These are phyloP conservation scores for Botryotinia convoluta DNA, from an alignment of 2,329 filamentous ascomycete genomes.

Conservation along the genomic window DNA sequence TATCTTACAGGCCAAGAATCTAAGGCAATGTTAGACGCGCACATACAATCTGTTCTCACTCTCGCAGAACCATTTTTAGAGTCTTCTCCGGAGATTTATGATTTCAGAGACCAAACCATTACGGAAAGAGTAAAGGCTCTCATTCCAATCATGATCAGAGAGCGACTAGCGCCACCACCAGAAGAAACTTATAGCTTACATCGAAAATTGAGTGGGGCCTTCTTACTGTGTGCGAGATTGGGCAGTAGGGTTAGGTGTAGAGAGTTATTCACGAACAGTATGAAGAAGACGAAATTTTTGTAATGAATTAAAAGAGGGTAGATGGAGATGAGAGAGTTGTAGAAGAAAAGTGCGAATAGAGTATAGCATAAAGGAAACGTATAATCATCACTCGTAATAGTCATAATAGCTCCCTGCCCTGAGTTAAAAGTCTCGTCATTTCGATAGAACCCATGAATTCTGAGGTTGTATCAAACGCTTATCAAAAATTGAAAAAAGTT, in stretches of 20 bases:
- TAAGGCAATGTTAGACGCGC: conserved; percentile 81
- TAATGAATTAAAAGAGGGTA: neutral
- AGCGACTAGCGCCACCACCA: conserved; percentile 84
- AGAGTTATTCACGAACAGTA: conserved; percentile 64
- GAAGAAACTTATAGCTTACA: conserved; percentile 98
- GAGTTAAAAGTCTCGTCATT: neutral
- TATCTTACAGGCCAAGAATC: conserved; percentile 93
- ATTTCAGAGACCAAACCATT: conserved; percentile 93
- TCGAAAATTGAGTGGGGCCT: conserved; percentile 91
- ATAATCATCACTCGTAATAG: neutral
- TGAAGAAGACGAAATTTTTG: conserved; percentile 33
- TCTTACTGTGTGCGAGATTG: conserved; percentile 82
- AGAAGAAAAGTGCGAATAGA: neutral
- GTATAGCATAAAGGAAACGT: neutral
- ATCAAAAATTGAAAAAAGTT: neutral
- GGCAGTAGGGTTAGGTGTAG: conserved; percentile 80
- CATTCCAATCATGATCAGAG: conserved; percentile 90
- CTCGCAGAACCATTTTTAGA: conserved; percentile 86
- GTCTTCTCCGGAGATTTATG: conserved; percentile 77
- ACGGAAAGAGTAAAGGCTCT: conserved; percentile 85
- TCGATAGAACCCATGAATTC: neutral
- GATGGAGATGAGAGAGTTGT: neutral
- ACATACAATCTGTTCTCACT: conserved; percentile 82
- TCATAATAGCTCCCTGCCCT: neutral
- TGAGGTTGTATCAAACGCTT: neutral